Conservation (phyloP, 2,329 filamentous ascomycete species). For the Trichoderma sp. region DNA sequence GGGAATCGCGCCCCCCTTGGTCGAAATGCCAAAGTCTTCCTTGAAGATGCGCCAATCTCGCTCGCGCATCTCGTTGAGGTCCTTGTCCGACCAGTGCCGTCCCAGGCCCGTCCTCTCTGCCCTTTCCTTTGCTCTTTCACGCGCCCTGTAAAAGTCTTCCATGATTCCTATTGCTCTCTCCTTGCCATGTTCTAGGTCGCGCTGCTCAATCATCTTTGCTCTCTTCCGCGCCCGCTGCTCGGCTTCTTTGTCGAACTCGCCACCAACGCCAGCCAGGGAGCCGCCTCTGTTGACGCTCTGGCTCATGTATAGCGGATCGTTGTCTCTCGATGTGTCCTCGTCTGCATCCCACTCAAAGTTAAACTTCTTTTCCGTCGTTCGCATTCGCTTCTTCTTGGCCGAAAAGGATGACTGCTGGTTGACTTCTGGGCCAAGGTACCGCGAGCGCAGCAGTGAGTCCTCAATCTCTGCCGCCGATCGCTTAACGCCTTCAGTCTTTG, state of each 20-base stretch:
- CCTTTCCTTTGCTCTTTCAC: constrained; percentile 65
- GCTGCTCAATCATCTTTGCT: constrained; percentile 68
- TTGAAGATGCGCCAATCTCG: constrained; percentile 99
- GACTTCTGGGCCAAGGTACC: constrained; percentile 89
- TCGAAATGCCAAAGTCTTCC: constrained; percentile 95
- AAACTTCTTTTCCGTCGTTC: constrained; percentile 94
- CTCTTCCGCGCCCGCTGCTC: constrained; percentile 56
- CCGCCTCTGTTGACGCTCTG: constrained; percentile 33
- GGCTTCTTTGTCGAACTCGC: constrained; percentile 52
- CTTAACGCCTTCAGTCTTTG: constrained; percentile 37
- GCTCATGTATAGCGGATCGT: constrained; percentile 71
- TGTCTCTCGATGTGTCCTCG: constrained; percentile 71
- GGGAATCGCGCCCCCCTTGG: constrained; percentile 86
- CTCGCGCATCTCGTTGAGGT: constrained; percentile 88
- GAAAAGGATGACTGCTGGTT: constrained; percentile 83
- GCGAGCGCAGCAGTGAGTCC: constrained; percentile 68
- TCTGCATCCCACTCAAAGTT: constrained; percentile 98
- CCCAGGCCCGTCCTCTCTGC: constrained; percentile 73
- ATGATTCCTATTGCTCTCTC: constrained; percentile 76
- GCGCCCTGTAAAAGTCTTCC: constrained; percentile 72
- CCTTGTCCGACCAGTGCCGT: constrained; percentile 95
- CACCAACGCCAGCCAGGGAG: constrained; percentile 49
- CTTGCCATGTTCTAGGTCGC: constrained; percentile 72
- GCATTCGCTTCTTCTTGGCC: constrained; percentile 90
- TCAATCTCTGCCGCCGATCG: constrained; percentile 62